Evolutionary conservation across 495 filamentous ascomycete genomes (phyloP).

Genomic region (Trypethelium eluteriae): DNA sequence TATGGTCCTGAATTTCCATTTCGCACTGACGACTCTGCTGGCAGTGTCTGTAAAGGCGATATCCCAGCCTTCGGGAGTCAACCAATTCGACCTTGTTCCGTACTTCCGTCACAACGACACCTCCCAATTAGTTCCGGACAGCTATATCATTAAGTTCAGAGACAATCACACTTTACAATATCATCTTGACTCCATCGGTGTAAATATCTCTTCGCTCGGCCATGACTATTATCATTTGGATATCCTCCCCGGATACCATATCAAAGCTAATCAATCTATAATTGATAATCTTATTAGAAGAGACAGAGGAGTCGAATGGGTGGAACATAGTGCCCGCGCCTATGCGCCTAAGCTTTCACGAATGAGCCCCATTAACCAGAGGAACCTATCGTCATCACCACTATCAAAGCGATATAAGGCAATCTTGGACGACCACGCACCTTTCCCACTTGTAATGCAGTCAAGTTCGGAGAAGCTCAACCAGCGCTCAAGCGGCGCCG

Average conservation of each 20-base stretch:
- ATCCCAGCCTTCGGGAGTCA: not conserved
- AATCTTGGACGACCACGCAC: not conserved
- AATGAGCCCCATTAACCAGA: not conserved
- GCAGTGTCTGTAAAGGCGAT: not conserved
- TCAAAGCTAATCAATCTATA: not conserved
- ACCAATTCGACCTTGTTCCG: not conserved
- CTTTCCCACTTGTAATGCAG: not conserved
- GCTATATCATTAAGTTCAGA: slow-evolving; percentile 4
- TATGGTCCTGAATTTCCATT: not conserved
- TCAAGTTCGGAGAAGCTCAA: not conserved
- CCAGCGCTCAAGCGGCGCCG: not conserved
- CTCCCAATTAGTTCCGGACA: not conserved
- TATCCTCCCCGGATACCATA: not conserved
- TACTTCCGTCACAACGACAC: not conserved
- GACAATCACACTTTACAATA: not conserved
- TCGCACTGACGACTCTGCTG: not conserved
- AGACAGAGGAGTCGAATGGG: slow-evolving; percentile 6
- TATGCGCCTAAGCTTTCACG: not conserved
- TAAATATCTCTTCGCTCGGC: not conserved
- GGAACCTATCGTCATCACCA: not conserved
- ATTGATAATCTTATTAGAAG: not conserved
- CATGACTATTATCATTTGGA: not conserved
- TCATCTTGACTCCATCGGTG: not conserved
- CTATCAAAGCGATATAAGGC: not conserved
- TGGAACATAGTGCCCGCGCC: not conserved